phyloP scores from a whole-genome alignment of 2,329 filamentous ascomycete species.

The Teratosphaeria gauchensis region DNA sequence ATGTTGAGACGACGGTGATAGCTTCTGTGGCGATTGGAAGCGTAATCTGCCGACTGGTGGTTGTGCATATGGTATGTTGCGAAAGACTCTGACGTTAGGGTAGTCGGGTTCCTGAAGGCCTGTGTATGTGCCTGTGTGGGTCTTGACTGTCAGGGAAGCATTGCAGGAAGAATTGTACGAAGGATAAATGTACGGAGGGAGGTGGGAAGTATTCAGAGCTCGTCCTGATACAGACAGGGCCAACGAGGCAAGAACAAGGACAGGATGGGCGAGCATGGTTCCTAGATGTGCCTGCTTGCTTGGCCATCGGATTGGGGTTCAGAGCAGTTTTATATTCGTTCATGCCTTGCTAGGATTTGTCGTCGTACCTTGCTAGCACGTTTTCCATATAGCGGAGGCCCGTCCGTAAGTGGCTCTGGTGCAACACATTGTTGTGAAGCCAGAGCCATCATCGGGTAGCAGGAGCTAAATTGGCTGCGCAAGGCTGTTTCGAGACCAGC shows the following conservation, averaged over 20 bases:
- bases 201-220: too few species aligned
- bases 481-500: neutral
- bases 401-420: neutral
- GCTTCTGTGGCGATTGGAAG: neutral
- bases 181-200: too few species aligned
- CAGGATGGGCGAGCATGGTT: neutral
- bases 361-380: neutral
- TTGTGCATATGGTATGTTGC: neutral
- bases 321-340: neutral
- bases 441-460: neutral
- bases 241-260: neutral
- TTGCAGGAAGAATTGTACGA: neutral
- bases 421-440: neutral
- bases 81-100: neutral
- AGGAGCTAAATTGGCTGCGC: neutral
- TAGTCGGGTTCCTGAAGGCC: neutral
- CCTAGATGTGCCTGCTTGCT: neutral
- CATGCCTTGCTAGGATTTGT: neutral
- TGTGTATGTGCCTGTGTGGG: neutral
- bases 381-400: neutral
- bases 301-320: neutral
- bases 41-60: neutral
- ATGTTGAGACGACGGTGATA: neutral
- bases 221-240: neutral
- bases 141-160: neutral